A percentile compares a stretch with the other conserved stretches of the same genome.
These are phyloP conservation scores for Pleurotus sapidus DNA, from an alignment of 768 basidiomycete species.

Conservation along the genomic window DNA sequence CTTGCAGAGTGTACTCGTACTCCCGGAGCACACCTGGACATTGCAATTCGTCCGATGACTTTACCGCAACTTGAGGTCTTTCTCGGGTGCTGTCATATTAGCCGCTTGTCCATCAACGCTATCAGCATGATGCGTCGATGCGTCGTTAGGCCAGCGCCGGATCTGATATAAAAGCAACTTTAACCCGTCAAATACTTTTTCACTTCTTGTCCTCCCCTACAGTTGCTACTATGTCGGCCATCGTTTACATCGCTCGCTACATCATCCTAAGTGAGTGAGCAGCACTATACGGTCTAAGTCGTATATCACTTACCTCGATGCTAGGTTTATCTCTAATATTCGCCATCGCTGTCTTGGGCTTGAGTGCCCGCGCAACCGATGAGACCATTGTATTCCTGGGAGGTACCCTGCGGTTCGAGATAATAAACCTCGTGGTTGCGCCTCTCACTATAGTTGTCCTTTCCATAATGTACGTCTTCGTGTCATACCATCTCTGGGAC, in stretches of 20 bases:
- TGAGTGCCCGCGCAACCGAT: background rate
- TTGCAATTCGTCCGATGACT: no score
- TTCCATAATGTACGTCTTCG: background rate
- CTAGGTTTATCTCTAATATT: conserved; percentile 1
- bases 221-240: background rate
- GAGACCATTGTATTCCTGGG: background rate
- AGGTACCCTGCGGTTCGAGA: background rate
- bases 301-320: background rate
- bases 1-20: no score
- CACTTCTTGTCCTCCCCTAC: background rate
- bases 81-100: no score
- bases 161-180: no score
- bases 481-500: background rate
- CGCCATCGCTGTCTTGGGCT: background rate
- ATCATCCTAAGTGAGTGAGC: background rate
- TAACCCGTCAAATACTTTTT: background rate
- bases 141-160: no score
- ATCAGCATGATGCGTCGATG: no score
- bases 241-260: background rate
- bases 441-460: background rate
- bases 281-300: background rate
- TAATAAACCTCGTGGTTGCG: background rate
- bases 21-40: no score
- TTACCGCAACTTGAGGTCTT: no score
- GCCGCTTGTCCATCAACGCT: no score